Evolutionary conservation across 176 grass and related monocot genomes (phyloP), one percentile per base, ranked within the genome.

Genomic region (Lolium perenne): DNA sequence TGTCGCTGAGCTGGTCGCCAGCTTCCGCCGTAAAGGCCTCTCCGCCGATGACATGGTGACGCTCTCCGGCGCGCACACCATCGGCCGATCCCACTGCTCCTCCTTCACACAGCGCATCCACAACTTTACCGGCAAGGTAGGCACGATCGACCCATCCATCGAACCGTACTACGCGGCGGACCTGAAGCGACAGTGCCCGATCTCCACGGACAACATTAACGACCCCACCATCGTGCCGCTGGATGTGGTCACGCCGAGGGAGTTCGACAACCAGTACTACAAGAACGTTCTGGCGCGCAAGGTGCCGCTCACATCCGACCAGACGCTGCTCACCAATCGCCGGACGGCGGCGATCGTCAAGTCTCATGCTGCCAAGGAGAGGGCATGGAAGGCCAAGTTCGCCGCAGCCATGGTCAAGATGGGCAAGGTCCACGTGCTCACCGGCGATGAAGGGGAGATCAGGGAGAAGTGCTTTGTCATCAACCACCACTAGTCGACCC

Each of bases 211-310:
- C 35, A 49, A 35, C 76, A 23, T 0, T 38, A 77, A 5, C 2
- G 79, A 78, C 53, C 45, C 8, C 53, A 87, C 89, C 3, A 14
- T 41, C 8, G 84, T 87, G 57, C 55, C 32, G 8, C 66, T 74
- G 0, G 88, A 90, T 66, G 68, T 65, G 0, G 85, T 76, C 8
- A 86, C 82, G 4, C 83, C 88, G 4, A 10, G 40, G 32, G 57
- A 10, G 5, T 71, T 90, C 32, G 88, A 93, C 86, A 83, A 80
- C 51, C 68, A 80, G 68, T 94, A 94, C 81, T 94, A 80, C 93
- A 87, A 87, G 73, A 85, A 94, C 60, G 72, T 94, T 46, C 10
- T 90, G 0, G 65, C 17, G 3, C 65, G 47, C 8, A 71, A 70
- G 74, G 87, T 84, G 16, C 51, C 79, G 16, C 65, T 94, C 82